Base-by-base conservation (phyloP, 2,329 filamentous ascomycete genomes). In the Neofusicoccum sp. region DNA sequence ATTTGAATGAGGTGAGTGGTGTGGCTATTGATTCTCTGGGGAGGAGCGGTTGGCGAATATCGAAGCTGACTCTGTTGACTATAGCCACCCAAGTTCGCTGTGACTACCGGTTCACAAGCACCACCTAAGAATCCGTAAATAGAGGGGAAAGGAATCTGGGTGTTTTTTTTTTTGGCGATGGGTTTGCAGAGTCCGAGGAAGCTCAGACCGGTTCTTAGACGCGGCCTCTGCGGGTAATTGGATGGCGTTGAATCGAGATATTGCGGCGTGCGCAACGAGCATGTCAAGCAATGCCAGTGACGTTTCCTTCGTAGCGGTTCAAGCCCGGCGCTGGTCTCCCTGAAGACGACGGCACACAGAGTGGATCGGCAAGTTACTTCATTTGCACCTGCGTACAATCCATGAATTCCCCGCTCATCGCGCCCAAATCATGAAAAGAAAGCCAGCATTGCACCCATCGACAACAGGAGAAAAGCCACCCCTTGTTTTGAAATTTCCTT, bases 1-100 rank as follows among this genome's bases (percentile, higher is more conserved):
- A 92, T 71, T 87, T 88, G 0, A 74, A 75, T 14, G 69, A 77
- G 61, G 72, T 74, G 24, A 66, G 72, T 58, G 26, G 20, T 26
- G n/a, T n/a, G n/a, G n/a, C n/a, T n/a, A n/a, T n/a, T n/a, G n/a
- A n/a, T n/a, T n/a, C n/a, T n/a, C n/a, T n/a, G n/a, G n/a, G n/a
- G n/a, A n/a, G n/a, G 26, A 60, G 26, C 24, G 36, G 8, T 24
- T 34, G 20, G 2, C 24, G 30, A 20, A 14, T 33, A 11, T 34
- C 11, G 8, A 11, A 33, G 40, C 47, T 60, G 31, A 56, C 30
- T 1, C 49, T 11, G 24, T 36, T 40, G 38, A 14, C 38, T 14
- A n/a, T 31, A 63, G 62, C 28, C 57, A 26, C 66, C 67, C 7
- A 67, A 63, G 45, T 68, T 59, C 58, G 64, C 62, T 16, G 47